Evolutionary conservation across 2,329 filamentous ascomycete genomes (phyloP), one percentile per base, ranked within the genome.

Genomic region (Ophiobolus disseminans): DNA sequence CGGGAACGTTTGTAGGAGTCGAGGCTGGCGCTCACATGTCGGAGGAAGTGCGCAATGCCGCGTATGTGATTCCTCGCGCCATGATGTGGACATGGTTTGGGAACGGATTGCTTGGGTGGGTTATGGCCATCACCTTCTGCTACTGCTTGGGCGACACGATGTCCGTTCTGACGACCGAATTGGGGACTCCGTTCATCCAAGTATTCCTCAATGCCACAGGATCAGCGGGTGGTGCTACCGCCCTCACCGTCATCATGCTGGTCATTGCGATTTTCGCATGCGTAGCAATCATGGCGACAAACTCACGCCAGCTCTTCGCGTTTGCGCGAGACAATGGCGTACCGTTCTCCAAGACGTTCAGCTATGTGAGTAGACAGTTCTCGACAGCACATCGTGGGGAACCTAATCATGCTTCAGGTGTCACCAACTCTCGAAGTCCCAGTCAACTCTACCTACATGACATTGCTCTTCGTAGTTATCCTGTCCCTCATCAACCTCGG

Each of bases 401-500:
- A n/a, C n/a, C n/a, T n/a, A n/a, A n/a, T n/a, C 9, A 13, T 10
- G 7, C 6, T 26, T 26, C 31, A 44, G 31, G 41, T 44, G 13
- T 30, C 13, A 20, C 36, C 35, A 10, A 36, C 26, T 19, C 34
- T 42, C 4, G 31, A 48, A 20, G 30, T 46, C 17, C 76, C 76
- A 4, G 63, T 78, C 20, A 77, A 77, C 53, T 67, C 75, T 3
- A 69, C 79, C 39, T 63, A 73, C 45, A 65, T 78, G 30, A 74
- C 75, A 3, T 58, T 75, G 6, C 55, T 69, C 10, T 62, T 76
- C 20, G 69, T 70, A 19, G 50, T 69, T 13, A 62, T 78, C 9
- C 68, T 81, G 14, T 74, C 73, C 0, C 60, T 80, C 20, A 78
- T 81, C 66, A 78, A 79, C 54, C 72, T 81, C 47, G 78, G 76